Percentiles rank a stretch among this genome's conserved stretches.
Evolutionary conservation across 2,329 filamentous ascomycete species (phyloP).

Genomic region (Diaporthe citri): DNA sequence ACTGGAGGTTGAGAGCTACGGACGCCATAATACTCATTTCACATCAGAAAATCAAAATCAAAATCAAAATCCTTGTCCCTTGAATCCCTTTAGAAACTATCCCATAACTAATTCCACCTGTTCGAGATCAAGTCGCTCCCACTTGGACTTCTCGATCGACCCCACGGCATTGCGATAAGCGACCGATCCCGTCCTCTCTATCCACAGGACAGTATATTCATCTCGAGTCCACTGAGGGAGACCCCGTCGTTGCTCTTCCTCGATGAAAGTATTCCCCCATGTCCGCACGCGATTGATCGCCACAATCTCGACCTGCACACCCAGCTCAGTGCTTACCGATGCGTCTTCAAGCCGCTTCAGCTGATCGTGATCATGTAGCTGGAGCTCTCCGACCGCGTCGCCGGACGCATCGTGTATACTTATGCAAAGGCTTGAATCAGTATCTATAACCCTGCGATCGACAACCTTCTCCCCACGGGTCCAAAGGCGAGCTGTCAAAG

Average conservation of each 20-base stretch:
- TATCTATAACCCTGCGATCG: not conserved
- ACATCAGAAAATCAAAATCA: not conserved
- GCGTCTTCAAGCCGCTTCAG: not conserved
- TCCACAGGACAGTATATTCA: not conserved
- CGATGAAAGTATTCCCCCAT: not conserved
- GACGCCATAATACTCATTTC: too few relatives aligned
- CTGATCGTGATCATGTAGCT: not conserved
- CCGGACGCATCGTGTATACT: not conserved
- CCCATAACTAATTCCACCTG: not conserved
- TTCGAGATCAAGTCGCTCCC: not conserved
- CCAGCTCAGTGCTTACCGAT: not conserved
- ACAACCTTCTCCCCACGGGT: not conserved
- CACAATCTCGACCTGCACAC: not conserved
- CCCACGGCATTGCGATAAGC: not conserved
- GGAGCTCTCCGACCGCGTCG: not conserved
- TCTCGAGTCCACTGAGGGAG: not conserved
- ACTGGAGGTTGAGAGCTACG: not conserved
- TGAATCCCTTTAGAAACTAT: not conserved
- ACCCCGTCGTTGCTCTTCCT: not conserved
- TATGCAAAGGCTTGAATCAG: not conserved
- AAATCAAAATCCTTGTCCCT: not conserved
- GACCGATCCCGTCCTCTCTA: not conserved
- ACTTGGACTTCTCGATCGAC: not conserved
- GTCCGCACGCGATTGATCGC: not conserved
- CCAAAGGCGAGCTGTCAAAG: not conserved